Evolutionary conservation across 2,329 filamentous ascomycete genomes (phyloP).

Genomic region (Fusarium sacchari): DNA sequence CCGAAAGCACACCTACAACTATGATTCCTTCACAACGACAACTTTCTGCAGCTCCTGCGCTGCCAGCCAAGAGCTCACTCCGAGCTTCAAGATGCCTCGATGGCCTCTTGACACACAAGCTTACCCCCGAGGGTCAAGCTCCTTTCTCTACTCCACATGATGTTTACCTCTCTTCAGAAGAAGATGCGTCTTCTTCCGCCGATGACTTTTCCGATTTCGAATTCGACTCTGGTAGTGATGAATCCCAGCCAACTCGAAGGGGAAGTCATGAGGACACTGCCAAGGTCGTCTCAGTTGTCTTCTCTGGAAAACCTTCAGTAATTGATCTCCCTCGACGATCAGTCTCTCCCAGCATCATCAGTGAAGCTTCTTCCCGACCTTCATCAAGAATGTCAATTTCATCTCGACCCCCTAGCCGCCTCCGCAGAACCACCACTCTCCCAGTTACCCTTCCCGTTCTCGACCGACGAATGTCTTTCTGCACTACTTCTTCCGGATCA

Average conservation of each 20-base stretch:
- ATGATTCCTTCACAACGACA: conserved; percentile 46
- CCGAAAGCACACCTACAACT: conserved; percentile 37
- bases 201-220: conserved; percentile 69
- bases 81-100: conserved; percentile 57
- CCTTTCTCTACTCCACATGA: conserved; percentile 60
- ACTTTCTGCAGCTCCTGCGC: conserved; percentile 51
- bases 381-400: conserved; percentile 30
- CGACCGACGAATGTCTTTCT: conserved; percentile 48
- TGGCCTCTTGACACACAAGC: conserved; percentile 46
- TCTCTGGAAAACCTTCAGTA: conserved; percentile 68
- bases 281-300: conserved; percentile 67
- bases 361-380: conserved; percentile 44
- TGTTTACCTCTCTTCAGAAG: conserved; percentile 72
- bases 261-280: conserved; percentile 65
- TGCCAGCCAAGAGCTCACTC: conserved; percentile 62
- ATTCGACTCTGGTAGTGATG: conserved; percentile 57
- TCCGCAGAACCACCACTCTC: conserved; percentile 48
- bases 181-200: conserved; percentile 70
- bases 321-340: conserved; percentile 61
- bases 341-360: conserved; percentile 52
- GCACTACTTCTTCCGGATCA: conserved; percentile 48
- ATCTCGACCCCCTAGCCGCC: conserved; percentile 35
- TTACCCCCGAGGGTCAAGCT: conserved; percentile 45
- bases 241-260: conserved; percentile 45
- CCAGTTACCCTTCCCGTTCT: conserved; percentile 48